A percentile compares a stretch with the other conserved stretches of the same genome.
Conservation (phyloP, 2,329 filamentous ascomycete species). For the Phialophora macrospora region DNA sequence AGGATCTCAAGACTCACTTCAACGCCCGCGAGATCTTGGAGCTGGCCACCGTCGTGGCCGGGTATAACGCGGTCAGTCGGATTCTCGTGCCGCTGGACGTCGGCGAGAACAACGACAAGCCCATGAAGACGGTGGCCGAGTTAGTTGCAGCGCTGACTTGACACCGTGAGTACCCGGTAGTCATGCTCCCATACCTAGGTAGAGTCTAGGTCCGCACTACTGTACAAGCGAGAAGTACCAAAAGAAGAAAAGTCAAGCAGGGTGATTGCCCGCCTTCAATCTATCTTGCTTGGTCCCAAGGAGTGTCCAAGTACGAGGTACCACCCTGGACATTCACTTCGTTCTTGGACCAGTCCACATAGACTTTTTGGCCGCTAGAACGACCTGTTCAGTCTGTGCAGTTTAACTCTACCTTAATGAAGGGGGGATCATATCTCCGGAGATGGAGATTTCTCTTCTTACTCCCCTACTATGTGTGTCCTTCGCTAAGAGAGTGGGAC, state of each 20-base stretch:
- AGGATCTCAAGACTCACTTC: constrained; percentile 60
- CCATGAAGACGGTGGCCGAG: constrained; percentile 24
- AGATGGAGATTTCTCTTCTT: too few species aligned
- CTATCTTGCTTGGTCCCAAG: background rate
- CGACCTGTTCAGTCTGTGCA: too few species aligned
- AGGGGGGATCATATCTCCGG: too few species aligned
- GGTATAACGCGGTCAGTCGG: constrained; percentile 46
- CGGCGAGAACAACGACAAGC: constrained; percentile 47
- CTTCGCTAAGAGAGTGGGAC: too few species aligned
- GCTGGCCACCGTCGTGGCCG: constrained; percentile 70
- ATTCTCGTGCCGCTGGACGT: constrained; percentile 74
- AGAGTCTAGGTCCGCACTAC: background rate
- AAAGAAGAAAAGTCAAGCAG: too few species aligned
- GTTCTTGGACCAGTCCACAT: background rate
- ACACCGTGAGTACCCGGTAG: background rate
- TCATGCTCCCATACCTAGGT: background rate
- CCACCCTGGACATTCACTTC: background rate
- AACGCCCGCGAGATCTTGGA: constrained; percentile 71
- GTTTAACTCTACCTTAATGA: too few species aligned
- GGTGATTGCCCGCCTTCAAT: background rate
- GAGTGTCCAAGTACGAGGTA: too few species aligned
- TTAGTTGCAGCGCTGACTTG: constrained; percentile 10
- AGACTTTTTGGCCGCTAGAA: background rate
- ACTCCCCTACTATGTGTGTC: too few species aligned
- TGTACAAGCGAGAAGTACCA: background rate